phyloP scores from a whole-genome alignment of 352 stramenopile genomes.

The Pythium angustatum region DNA sequence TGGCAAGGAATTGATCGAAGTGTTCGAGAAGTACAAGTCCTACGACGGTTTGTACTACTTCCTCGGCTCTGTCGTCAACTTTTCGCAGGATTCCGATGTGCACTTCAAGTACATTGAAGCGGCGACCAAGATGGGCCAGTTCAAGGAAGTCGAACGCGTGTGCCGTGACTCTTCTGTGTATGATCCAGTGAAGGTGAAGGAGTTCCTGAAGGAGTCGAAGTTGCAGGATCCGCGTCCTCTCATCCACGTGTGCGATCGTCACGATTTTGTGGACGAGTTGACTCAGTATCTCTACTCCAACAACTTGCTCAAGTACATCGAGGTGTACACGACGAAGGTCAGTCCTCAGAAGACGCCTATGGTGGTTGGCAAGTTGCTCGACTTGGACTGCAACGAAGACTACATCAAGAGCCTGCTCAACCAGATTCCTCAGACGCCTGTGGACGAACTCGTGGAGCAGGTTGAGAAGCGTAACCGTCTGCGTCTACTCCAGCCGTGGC shows the following conservation, averaged over 20 bases:
- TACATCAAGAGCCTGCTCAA: slow-evolving; percentile 99
- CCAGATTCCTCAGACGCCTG: slow-evolving; percentile 93
- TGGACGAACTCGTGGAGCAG: slow-evolving; percentile 98
- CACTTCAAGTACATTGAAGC: slow-evolving; percentile 99
- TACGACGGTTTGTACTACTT: slow-evolving; percentile 99
- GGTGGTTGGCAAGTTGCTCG: slow-evolving; percentile 98
- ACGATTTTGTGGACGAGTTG: slow-evolving; percentile 99
- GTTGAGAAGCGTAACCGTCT: slow-evolving; percentile 99
- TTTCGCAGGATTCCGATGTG: slow-evolving; percentile 96
- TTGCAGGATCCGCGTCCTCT: slow-evolving; percentile 98
- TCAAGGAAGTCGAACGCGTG: slow-evolving; percentile 99
- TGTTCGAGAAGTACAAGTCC: slow-evolving; percentile 99
- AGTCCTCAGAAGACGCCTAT: slow-evolving; percentile 98
- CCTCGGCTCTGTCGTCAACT: slow-evolving; percentile 98
- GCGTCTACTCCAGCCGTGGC: slow-evolving; percentile 98
- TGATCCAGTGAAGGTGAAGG: slow-evolving; percentile 98
- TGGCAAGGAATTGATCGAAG: slow-evolving; percentile 94
- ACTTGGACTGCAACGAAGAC: slow-evolving; percentile 98
- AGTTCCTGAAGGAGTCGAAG: slow-evolving; percentile 99
- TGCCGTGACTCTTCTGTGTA: slow-evolving; percentile 99
- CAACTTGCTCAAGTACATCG: slow-evolving; percentile 99
- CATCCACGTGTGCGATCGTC: slow-evolving; percentile 99
- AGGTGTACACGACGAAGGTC: slow-evolving; percentile 98
- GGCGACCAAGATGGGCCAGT: slow-evolving; percentile 99
- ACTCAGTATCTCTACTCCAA: slow-evolving; percentile 99